A percentile compares a stretch with the other conserved stretches of the same genome.
phyloP scores from a whole-genome alignment of 2,329 filamentous ascomycete genomes.

The Clonostachys rosea region DNA sequence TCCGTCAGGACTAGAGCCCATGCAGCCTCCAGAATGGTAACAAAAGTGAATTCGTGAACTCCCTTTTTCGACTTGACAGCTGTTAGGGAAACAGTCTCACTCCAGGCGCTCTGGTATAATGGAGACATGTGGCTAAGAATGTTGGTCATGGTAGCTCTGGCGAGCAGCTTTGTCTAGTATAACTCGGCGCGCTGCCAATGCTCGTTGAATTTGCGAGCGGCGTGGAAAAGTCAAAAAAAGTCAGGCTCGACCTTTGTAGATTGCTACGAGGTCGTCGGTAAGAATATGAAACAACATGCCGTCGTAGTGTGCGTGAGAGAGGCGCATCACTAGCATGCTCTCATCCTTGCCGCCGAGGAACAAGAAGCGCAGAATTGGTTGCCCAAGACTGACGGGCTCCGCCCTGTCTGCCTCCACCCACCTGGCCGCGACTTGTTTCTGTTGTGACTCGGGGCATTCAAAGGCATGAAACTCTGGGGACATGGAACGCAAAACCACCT shows the following conservation, averaged over 20 bases:
- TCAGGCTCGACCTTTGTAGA: neutral
- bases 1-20: slow-evolving; percentile 30
- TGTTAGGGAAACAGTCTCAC: neutral
- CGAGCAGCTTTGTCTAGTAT: slow-evolving; percentile 36
- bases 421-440: slow-evolving; percentile 1
- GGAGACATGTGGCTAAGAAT: neutral
- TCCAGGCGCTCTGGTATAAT: neutral
- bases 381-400: neutral
- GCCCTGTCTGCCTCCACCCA: neutral
- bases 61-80: neutral
- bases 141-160: slow-evolving; percentile 13
- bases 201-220: neutral
- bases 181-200: slow-evolving; percentile 4
- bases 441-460: slow-evolving; percentile 1
- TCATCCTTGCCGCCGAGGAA: neutral
- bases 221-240: neutral
- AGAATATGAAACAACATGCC: slow-evolving; percentile 8
- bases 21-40: slow-evolving; percentile 31
- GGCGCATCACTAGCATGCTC: slow-evolving; percentile 5
- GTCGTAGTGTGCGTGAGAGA: slow-evolving; percentile 13
- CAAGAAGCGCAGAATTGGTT: neutral
- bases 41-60: slow-evolving; percentile 7
- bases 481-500: slow-evolving; percentile 5
- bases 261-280: slow-evolving; percentile 1
- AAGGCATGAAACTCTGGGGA: slow-evolving; percentile 2